Evolutionary conservation across 805 yeast genomes (phyloP).

Genomic region (Hanseniaspora thailandica): DNA sequence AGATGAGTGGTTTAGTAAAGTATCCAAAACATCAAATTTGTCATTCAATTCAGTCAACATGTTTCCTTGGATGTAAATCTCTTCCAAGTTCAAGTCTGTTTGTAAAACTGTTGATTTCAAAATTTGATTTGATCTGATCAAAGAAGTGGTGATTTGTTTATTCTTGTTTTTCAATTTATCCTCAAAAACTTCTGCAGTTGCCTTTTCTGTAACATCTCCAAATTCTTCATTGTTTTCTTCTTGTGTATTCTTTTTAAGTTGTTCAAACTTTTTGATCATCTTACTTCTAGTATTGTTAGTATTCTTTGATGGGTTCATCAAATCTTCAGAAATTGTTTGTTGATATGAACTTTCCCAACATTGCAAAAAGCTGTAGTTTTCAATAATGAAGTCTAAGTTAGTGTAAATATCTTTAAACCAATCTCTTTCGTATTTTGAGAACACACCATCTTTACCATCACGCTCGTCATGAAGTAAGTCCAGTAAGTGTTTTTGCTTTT

Average conservation of each 20-base stretch:
- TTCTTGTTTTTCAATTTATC: slow-evolving; percentile 24
- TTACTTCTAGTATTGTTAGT: background rate
- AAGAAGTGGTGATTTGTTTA: slow-evolving; percentile 25
- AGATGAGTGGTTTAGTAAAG: slow-evolving; percentile 24
- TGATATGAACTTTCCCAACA: slow-evolving; percentile 7
- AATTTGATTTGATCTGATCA: slow-evolving; percentile 26
- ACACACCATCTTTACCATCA: background rate
- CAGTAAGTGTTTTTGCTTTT: background rate
- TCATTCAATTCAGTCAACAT: slow-evolving; percentile 24
- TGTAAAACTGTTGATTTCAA: slow-evolving; percentile 28
- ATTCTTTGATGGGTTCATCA: background rate
- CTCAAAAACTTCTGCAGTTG: slow-evolving; percentile 17
- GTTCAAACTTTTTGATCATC: background rate
- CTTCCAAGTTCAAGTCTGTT: slow-evolving; percentile 28
- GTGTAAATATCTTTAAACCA: slow-evolving; percentile 5
- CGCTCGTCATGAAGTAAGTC: background rate
- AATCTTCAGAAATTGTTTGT: background rate
- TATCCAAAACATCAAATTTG: slow-evolving; percentile 25
- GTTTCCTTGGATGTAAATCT: slow-evolving; percentile 26
- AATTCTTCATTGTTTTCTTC: background rate
- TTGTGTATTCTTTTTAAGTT: background rate
- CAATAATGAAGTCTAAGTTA: background rate
- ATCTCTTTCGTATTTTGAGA: slow-evolving; percentile 3
- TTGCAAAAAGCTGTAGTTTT: slow-evolving; percentile 2
- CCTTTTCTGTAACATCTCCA: background rate